phyloP scores from a whole-genome alignment of 768 basidiomycete genomes.

The Sarcomyxa edulis region DNA sequence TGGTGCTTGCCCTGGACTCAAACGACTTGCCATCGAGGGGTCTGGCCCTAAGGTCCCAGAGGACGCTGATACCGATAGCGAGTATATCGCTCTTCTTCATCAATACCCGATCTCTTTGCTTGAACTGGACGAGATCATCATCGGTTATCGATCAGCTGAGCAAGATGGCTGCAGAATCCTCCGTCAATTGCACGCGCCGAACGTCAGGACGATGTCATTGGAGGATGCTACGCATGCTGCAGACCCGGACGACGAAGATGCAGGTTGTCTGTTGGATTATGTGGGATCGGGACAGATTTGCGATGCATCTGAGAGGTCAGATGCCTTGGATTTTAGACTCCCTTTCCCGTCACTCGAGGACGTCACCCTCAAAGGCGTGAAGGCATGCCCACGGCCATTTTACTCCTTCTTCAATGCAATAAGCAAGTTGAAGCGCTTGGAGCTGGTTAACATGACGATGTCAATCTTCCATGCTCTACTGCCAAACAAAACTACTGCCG shows the following conservation, averaged over 20 bases:
- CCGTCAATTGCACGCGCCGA: slow-evolving; percentile 33
- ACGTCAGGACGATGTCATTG: slow-evolving; percentile 29
- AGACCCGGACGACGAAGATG: slow-evolving; percentile 34
- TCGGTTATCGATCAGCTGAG: slow-evolving; percentile 38
- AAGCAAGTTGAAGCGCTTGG: slow-evolving; percentile 23
- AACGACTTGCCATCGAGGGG: slow-evolving; percentile 38
- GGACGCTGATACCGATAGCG: neutral
- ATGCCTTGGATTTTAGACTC: slow-evolving; percentile 19
- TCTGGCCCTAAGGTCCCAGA: slow-evolving; percentile 35
- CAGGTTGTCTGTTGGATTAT: slow-evolving; percentile 30
- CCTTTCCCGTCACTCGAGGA: slow-evolving; percentile 30
- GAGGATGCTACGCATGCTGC: slow-evolving; percentile 41
- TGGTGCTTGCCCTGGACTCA: slow-evolving; percentile 30
- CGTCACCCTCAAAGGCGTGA: slow-evolving; percentile 31
- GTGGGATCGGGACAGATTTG: slow-evolving; percentile 28
- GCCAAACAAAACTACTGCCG: slow-evolving; percentile 10
- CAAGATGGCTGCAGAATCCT: slow-evolving; percentile 33
- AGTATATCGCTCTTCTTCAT: slow-evolving; percentile 19
- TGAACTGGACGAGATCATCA: slow-evolving; percentile 27
- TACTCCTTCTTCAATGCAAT: slow-evolving; percentile 26
- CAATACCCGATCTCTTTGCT: slow-evolving; percentile 30
- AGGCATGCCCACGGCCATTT: slow-evolving; percentile 26
- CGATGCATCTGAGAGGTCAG: too few species aligned
- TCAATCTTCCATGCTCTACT: slow-evolving; percentile 25
- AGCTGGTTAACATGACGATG: slow-evolving; percentile 29